These are phyloP conservation scores for Globisporangium sylvaticum DNA, from an alignment of 352 stramenopile species.

Conservation along the genomic window DNA sequence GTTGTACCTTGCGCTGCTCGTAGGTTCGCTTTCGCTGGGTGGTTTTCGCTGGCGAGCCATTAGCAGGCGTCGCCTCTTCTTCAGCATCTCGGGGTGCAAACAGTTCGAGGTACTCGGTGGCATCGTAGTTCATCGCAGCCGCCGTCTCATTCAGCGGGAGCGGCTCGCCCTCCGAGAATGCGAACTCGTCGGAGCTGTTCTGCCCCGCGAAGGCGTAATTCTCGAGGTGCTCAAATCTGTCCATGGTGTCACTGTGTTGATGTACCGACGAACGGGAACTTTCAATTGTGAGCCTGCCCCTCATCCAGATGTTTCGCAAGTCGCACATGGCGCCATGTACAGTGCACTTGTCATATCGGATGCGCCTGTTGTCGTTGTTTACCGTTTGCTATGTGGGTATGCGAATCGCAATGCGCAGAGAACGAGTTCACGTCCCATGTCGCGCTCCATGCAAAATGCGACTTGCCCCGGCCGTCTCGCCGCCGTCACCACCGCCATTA, in stretches of 20 bases:
- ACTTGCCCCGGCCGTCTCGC: neutral
- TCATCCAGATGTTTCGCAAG: neutral
- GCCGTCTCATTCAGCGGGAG: neutral
- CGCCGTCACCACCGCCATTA: neutral
- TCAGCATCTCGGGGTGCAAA: neutral
- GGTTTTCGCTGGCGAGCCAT: neutral
- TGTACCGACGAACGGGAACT: neutral
- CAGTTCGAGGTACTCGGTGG: neutral
- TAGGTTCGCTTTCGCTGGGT: constrained; percentile 10
- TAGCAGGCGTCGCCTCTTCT: neutral
- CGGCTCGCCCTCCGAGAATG: neutral
- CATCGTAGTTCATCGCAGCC: neutral
- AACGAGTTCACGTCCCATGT: neutral
- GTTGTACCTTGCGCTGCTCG: constrained; percentile 6
- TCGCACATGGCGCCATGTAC: neutral
- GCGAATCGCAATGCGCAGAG: neutral
- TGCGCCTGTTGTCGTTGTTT: too few species aligned
- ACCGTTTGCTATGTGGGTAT: too few species aligned
- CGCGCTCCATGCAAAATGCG: neutral
- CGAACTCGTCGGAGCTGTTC: neutral
- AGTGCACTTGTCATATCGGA: neutral
- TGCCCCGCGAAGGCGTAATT: neutral
- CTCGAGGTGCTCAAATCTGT: neutral
- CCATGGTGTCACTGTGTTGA: neutral
- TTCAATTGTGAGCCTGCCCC: neutral